Base-by-base conservation (phyloP, 2,329 filamentous ascomycete species). In the Ilyonectria robusta region DNA sequence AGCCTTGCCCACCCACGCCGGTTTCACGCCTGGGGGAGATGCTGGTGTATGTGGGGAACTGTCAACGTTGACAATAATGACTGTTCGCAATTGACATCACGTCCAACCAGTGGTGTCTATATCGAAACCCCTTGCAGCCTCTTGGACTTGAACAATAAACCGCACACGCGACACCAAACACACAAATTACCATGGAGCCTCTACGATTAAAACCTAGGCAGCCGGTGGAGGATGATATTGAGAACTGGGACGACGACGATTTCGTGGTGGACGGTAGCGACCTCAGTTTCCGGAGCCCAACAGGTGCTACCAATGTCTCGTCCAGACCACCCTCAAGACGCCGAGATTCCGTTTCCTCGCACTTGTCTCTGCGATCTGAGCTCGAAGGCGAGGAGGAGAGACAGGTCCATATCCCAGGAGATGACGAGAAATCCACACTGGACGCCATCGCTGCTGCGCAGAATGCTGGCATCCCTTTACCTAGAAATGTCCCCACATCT, bases 381-480 rank as follows among this genome's bases (percentile, higher is more conserved):
- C 88, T 94, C 53, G 92, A 94, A 59, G 93, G 91, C 68, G 94
- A 97, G 76, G 94, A 97, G 76, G 94, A 97, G 81, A 94, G 91
- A 85, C 94, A 98, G 74, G 88, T 98, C 23, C 89, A 95, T 72
- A 84, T 98, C 33, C 91, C 94, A 2, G 93, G 92, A 55, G 93
- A 96, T 78, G 95, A 98, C 78, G 93, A 97, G 75, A 88, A 89
- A 70, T 94, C 94, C 1, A 97, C 93, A 10, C 84, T 91, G 73
- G 93, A 97, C 78, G 95, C 96, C 67, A 95, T 99, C 75, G 89
- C 93, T 26, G 93, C 94, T 7, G 95, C 95, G 37, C 93, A 94
- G 76, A 91, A 91, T 78, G 95, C 94, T 29, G 96, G 96, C 72
- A 97, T 99, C 70, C 95, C 96, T 7, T 89, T 98, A 62, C 96